Evolutionary conservation across 768 basidiomycete genomes (phyloP).

Genomic region (Termitomyces sp.): DNA sequence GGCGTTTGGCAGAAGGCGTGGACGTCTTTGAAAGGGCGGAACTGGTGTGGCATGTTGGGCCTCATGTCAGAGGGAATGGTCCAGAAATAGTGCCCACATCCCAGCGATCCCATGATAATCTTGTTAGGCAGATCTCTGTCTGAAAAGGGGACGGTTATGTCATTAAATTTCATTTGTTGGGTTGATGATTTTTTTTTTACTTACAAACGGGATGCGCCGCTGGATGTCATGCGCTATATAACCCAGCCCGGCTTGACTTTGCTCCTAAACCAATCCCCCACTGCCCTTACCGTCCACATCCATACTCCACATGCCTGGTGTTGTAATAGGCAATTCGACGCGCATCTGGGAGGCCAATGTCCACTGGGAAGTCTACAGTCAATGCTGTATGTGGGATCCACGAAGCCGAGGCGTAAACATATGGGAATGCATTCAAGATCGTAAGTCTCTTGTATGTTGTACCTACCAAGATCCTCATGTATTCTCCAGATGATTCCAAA

Average conservation of each 20-base stretch:
- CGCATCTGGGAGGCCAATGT: slow-evolving; percentile 67
- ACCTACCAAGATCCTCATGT: neutral
- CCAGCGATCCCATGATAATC: slow-evolving; percentile 13
- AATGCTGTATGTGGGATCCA: slow-evolving; percentile 70
- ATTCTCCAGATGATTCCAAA: slow-evolving; percentile 49
- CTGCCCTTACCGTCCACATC: neutral
- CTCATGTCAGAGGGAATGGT: slow-evolving; percentile 1
- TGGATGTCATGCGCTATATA: slow-evolving; percentile 17
- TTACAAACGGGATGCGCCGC: slow-evolving; percentile 13
- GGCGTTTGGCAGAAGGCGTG: neutral
- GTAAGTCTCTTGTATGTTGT: slow-evolving; percentile 35
- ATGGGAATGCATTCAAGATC: slow-evolving; percentile 69
- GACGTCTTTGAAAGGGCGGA: neutral
- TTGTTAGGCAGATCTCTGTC: slow-evolving; percentile 6
- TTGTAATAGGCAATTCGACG: slow-evolving; percentile 60
- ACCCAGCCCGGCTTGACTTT: slow-evolving; percentile 6
- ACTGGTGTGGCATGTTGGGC: neutral
- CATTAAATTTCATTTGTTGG: slow-evolving; percentile 14
- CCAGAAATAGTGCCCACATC: neutral
- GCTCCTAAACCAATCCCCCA: neutral
- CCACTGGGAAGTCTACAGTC: slow-evolving; percentile 57
- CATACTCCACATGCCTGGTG: slow-evolving; percentile 28
- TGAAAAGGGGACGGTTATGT: slow-evolving; percentile 12
- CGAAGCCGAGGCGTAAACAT: slow-evolving; percentile 63
- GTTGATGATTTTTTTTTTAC: slow-evolving; percentile 10